phyloP scores from a whole-genome alignment of 768 basidiomycete species.

The Obba rivulosa region DNA sequence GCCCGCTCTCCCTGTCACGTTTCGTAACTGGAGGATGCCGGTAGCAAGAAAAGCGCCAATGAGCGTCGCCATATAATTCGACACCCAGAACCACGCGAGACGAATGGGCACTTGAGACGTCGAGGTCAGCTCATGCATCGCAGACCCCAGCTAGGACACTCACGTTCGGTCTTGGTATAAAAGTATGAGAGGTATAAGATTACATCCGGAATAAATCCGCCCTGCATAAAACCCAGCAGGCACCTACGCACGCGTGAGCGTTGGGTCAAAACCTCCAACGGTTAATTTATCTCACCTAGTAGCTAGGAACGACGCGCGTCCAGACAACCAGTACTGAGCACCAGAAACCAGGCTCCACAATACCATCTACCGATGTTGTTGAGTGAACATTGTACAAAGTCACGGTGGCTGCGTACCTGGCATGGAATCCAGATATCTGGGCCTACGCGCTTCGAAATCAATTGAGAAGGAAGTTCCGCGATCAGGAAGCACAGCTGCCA shows the following conservation, averaged over 20 bases:
- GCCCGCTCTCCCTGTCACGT: constrained; percentile 46
- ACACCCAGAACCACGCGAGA: constrained; percentile 67
- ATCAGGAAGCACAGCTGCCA: constrained; percentile 22
- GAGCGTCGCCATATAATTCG: constrained; percentile 50
- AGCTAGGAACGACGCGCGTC: constrained; percentile 47
- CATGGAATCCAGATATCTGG: constrained; percentile 64
- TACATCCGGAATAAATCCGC: constrained; percentile 60
- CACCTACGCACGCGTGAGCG: constrained; percentile 27
- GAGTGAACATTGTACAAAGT: too few species aligned
- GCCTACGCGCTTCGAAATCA: constrained; percentile 61
- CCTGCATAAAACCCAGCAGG: constrained; percentile 55
- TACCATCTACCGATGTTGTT: constrained; percentile 33
- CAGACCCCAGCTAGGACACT: constrained; percentile 14
- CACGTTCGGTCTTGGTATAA: constrained; percentile 53
- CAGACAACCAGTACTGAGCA: constrained; percentile 55
- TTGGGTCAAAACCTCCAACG: background rate
- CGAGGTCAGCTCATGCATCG: background rate
- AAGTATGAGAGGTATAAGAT: constrained; percentile 64
- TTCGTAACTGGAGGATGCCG: constrained; percentile 52
- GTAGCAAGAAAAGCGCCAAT: constrained; percentile 60
- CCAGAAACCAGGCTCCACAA: constrained; percentile 53
- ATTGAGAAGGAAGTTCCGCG: constrained; percentile 61
- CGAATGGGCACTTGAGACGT: constrained; percentile 47
- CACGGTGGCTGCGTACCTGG: constrained; percentile 32
- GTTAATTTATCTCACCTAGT: constrained; percentile 32